Conservation (phyloP, 2,329 filamentous ascomycete genomes). For the Apiospora malaysiana region DNA sequence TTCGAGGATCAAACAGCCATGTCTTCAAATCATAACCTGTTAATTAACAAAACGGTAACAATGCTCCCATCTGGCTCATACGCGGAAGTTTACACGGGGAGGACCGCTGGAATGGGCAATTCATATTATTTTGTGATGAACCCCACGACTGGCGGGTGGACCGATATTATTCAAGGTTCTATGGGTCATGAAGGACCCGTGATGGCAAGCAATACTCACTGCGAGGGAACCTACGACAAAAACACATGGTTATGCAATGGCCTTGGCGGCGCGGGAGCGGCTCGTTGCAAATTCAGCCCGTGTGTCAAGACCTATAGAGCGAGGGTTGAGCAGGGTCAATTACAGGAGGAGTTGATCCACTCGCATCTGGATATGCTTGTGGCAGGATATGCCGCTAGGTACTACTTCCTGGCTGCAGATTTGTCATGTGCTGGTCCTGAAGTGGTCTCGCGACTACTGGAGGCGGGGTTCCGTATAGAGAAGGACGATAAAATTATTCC, state of each 20-base stretch:
- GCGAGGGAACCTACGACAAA: not conserved
- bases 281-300: conserved; percentile 10
- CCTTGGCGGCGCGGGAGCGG: conserved; percentile 7
- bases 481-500: conserved; percentile 14
- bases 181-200: no score
- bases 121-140: conserved; percentile 2
- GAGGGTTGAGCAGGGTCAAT: not conserved
- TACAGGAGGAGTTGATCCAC: not conserved
- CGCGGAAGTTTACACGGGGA: not conserved
- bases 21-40: no score
- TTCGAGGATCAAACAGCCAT: not conserved
- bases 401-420: conserved; percentile 2
- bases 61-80: conserved; percentile 12
- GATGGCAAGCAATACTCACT: no score
- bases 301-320: conserved; percentile 4
- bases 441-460: not conserved
- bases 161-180: not conserved
- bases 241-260: conserved; percentile 10
- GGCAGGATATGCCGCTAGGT: no score
- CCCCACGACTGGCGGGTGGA: not conserved
- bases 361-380: not conserved
- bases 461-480: not conserved
- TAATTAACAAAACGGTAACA: not conserved
- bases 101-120: not conserved
- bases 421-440: conserved; percentile 1